A percentile compares a stretch with the other conserved stretches of the same genome.
Conservation (phyloP, 306 rosid species). For the Hippophae rhamnoides region DNA sequence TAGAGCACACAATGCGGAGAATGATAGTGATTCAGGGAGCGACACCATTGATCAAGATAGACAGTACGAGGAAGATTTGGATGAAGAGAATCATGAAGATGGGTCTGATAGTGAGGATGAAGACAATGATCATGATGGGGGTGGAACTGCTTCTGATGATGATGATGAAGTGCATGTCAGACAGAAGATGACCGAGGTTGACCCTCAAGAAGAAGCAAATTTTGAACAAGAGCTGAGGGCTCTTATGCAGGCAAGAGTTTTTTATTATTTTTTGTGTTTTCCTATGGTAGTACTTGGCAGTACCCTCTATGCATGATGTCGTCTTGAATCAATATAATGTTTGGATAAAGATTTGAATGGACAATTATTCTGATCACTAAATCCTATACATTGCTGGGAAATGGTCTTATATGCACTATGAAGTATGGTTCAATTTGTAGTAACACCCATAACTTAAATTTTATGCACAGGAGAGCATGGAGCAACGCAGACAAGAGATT, state of each 20-base stretch:
- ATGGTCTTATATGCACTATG: neutral
- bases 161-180: slow-evolving; percentile 95
- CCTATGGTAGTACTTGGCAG: slow-evolving; percentile 4
- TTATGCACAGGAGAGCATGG: slow-evolving; percentile 88
- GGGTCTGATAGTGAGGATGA: slow-evolving; percentile 82
- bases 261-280: too few relatives aligned
- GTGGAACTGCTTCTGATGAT: slow-evolving; percentile 79
- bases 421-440: too few relatives aligned
- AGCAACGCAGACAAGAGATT: slow-evolving; percentile 77
- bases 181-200: slow-evolving; percentile 71
- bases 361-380: neutral
- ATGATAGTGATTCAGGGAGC: slow-evolving; percentile 81
- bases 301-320: slow-evolving; percentile 6
- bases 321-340: neutral
- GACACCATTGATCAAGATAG: slow-evolving; percentile 62
- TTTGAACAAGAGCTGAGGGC: slow-evolving; percentile 93
- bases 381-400: neutral
- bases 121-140: slow-evolving; percentile 57
- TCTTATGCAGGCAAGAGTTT: slow-evolving; percentile 71
- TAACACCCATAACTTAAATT: slow-evolving; percentile 8
- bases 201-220: slow-evolving; percentile 85
- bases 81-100: slow-evolving; percentile 72
- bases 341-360: neutral
- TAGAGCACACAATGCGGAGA: slow-evolving; percentile 47
- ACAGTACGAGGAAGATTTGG: slow-evolving; percentile 73